These are phyloP conservation scores for Ricinus communis DNA, from an alignment of 345 rosid genomes.

Conservation along the genomic window DNA sequence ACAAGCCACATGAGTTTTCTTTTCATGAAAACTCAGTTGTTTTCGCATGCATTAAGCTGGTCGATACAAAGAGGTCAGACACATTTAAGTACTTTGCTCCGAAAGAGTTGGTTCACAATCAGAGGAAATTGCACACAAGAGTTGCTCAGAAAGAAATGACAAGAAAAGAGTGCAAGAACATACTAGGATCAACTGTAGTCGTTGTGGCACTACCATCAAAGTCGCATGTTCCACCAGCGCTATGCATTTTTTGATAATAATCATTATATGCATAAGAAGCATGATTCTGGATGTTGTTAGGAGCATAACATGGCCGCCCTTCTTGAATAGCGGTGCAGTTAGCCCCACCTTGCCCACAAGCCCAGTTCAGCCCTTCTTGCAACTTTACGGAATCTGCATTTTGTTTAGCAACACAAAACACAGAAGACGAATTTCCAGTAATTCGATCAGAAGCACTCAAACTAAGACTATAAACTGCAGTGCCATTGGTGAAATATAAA, in stretches of 20 bases:
- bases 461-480: constrained; percentile 63
- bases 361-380: constrained; percentile 82
- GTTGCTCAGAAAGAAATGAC: constrained; percentile 10
- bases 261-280: constrained; percentile 93
- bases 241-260: constrained; percentile 77
- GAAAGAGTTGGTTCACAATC: not conserved
- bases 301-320: constrained; percentile 67
- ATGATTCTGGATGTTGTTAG: constrained; percentile 57
- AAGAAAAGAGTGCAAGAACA: constrained; percentile 30
- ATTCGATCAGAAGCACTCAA: constrained; percentile 36
- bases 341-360: constrained; percentile 93
- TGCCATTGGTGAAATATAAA: constrained; percentile 66
- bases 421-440: constrained; percentile 50
- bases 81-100: constrained; percentile 5
- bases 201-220: constrained; percentile 76
- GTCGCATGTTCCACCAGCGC: constrained; percentile 81
- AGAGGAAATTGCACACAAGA: not conserved
- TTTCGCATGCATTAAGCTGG: not conserved
- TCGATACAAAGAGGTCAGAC: too few species aligned
- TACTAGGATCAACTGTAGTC: constrained; percentile 72
- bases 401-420: constrained; percentile 75
- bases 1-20: not conserved
- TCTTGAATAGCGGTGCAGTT: constrained; percentile 67
- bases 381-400: constrained; percentile 69
- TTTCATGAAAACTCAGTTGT: too few species aligned